Evolutionary conservation across 129 eudicot genomes (phyloP).

Genomic region (Oenanthe sinensis): DNA sequence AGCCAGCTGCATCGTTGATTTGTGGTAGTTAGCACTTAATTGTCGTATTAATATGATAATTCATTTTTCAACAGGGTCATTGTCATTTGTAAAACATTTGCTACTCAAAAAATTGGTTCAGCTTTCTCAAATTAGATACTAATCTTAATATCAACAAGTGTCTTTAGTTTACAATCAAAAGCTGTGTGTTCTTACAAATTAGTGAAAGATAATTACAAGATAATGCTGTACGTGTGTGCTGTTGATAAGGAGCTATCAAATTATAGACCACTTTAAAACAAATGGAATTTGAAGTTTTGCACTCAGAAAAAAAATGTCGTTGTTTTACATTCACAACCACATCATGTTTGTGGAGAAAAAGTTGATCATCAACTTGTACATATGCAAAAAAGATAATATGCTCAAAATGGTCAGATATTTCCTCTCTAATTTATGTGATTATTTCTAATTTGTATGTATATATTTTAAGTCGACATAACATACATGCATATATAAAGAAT

Average conservation of each 20-base stretch:
- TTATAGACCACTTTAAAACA: background rate
- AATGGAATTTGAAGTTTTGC: background rate
- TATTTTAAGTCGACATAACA: too few relatives aligned
- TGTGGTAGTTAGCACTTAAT: background rate
- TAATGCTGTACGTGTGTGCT: background rate
- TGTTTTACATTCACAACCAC: slow-evolving; percentile 6
- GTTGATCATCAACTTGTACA: background rate
- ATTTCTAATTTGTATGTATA: too few relatives aligned
- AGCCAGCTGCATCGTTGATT: background rate
- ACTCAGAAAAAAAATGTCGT: background rate
- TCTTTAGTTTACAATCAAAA: background rate
- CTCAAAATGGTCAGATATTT: background rate
- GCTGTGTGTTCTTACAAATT: background rate
- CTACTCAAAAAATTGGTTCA: background rate
- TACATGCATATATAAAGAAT: too few relatives aligned
- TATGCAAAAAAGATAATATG: background rate
- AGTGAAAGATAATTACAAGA: background rate
- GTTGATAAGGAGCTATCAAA: background rate
- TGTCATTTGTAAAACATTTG: background rate
- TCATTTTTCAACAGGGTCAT: background rate
- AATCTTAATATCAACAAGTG: background rate
- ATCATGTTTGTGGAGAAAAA: slow-evolving; percentile 1
- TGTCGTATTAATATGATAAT: background rate
- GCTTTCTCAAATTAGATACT: background rate
- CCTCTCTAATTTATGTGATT: too few relatives aligned